A percentile compares a stretch with the other conserved stretches of the same genome.
These are phyloP conservation scores for Fusarium fujikuroi DNA, from an alignment of 2,329 filamentous ascomycete genomes.

Conservation along the genomic window DNA sequence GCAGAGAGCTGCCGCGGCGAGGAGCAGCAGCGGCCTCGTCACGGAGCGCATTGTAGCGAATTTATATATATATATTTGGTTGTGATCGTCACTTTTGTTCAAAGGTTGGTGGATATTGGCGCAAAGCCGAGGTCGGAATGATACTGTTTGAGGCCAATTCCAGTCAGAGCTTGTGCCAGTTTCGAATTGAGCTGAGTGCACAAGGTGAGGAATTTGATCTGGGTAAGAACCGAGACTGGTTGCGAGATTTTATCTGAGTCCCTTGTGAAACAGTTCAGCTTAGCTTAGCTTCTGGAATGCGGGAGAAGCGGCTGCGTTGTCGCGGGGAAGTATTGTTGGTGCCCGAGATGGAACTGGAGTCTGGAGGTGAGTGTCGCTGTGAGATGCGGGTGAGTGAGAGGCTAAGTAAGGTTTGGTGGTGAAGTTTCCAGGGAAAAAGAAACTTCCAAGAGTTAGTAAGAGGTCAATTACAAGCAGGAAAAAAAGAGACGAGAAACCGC, in stretches of 20 bases:
- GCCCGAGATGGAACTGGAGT: slow-evolving; percentile 23
- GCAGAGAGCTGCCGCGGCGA: slow-evolving; percentile 49
- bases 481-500: slow-evolving; percentile 28
- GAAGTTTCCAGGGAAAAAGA: not conserved
- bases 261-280: slow-evolving; percentile 26
- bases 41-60: slow-evolving; percentile 40
- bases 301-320: slow-evolving; percentile 21
- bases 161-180: slow-evolving; percentile 12
- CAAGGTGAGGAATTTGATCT: slow-evolving; percentile 5
- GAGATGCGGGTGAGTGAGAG: slow-evolving; percentile 19
- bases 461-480: slow-evolving; percentile 12
- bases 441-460: not conserved
- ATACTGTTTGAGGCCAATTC: slow-evolving; percentile 25
- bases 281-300: slow-evolving; percentile 15
- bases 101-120: slow-evolving; percentile 4
- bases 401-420: slow-evolving; percentile 8
- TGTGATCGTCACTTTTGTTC: slow-evolving; percentile 3
- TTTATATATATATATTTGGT: not conserved
- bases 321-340: slow-evolving; percentile 28
- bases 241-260: slow-evolving; percentile 28
- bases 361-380: slow-evolving; percentile 14
- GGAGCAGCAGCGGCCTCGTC: slow-evolving; percentile 51
- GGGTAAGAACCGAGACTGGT: not conserved
- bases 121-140: slow-evolving; percentile 9
- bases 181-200: slow-evolving; percentile 13